Conservation (phyloP, 176 grass and related monocot species). For the Dendrocalamus sinicus region DNA sequence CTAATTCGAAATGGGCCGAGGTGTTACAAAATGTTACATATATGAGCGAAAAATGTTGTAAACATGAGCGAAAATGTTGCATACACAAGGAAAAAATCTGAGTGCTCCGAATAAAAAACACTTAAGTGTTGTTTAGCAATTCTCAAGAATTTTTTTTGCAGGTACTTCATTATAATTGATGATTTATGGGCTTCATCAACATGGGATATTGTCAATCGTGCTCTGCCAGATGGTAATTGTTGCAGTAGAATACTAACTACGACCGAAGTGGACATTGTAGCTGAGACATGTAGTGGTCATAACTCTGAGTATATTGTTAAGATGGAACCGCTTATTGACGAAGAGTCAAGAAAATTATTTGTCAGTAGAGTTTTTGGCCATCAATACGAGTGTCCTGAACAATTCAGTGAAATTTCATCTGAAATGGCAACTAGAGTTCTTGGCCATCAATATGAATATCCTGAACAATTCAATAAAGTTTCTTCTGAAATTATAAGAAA, state of each 20-base stretch:
- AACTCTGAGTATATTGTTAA: background rate
- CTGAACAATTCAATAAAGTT: background rate
- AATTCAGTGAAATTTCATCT: too few species aligned
- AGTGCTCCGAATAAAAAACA: too few species aligned
- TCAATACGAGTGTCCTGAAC: too few species aligned
- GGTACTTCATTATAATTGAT: constrained; percentile 41
- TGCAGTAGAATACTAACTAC: constrained; percentile 17
- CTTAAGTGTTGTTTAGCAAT: too few species aligned
- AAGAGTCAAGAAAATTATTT: background rate
- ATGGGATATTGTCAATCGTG: background rate
- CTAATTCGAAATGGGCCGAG: too few species aligned
- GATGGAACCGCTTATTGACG: background rate
- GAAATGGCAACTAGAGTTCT: too few species aligned
- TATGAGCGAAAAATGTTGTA: too few species aligned
- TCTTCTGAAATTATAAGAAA: background rate
- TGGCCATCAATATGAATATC: too few species aligned
- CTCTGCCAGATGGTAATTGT: background rate
- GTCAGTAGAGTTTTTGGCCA: background rate
- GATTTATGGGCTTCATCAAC: constrained; percentile 24
- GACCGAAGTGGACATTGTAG: background rate
- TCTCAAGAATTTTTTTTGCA: background rate
- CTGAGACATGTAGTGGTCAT: background rate
- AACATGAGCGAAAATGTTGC: too few species aligned
- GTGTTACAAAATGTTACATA: too few species aligned
- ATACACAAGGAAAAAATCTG: too few species aligned